These are phyloP conservation scores for Laburnicola sp. DNA, from an alignment of 2,329 filamentous ascomycete genomes.

Conservation along the genomic window DNA sequence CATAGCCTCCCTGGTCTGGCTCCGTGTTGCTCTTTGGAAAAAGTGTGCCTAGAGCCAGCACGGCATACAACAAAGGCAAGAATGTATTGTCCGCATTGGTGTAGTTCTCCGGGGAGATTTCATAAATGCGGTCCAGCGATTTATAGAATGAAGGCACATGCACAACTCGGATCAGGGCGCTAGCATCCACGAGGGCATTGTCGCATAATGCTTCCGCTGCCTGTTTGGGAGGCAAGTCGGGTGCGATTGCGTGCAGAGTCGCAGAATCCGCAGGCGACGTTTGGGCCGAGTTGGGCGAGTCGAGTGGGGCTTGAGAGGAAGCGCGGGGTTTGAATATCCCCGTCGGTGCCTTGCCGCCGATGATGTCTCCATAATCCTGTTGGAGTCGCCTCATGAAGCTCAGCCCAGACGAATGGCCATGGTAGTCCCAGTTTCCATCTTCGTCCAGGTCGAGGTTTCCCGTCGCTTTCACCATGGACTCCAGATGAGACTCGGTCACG, in stretches of 20 bases:
- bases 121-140: conserved; percentile 76
- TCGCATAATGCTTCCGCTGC: conserved; percentile 61
- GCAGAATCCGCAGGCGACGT: conserved; percentile 63
- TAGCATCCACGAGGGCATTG: conserved; percentile 64
- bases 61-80: conserved; percentile 53
- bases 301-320: conserved; percentile 62
- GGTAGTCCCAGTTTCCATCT: conserved; percentile 90
- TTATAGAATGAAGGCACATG: conserved; percentile 81
- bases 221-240: conserved; percentile 68
- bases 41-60: conserved; percentile 53
- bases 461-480: conserved; percentile 93
- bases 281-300: conserved; percentile 67
- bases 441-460: conserved; percentile 92
- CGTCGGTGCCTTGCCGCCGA: conserved; percentile 55
- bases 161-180: conserved; percentile 69
- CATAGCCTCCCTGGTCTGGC: conserved; percentile 48
- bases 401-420: conserved; percentile 87
- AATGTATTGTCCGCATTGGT: conserved; percentile 52
- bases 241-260: conserved; percentile 37
- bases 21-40: conserved; percentile 48
- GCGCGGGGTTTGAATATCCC: conserved; percentile 51
- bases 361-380: conserved; percentile 79
- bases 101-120: conserved; percentile 58
- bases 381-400: conserved; percentile 87
- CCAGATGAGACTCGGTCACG: conserved; percentile 66